Evolutionary conservation across 768 basidiomycete genomes (phyloP).

Genomic region (Boletus sensibilis): DNA sequence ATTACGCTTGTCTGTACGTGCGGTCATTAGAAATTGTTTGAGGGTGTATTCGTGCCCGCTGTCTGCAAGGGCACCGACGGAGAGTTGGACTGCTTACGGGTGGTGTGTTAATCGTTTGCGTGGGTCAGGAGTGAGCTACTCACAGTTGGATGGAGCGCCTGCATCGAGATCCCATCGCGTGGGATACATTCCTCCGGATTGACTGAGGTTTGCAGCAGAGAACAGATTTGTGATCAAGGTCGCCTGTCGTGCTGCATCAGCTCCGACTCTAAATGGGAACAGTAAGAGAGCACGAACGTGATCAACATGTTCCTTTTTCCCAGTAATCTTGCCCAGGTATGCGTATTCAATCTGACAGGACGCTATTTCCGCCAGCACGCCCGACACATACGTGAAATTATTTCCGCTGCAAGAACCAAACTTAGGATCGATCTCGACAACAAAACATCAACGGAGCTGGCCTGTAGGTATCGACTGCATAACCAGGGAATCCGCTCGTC

Average conservation of each 20-base stretch:
- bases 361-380: slow-evolving; percentile 72
- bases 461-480: slow-evolving; percentile 64
- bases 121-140: slow-evolving; percentile 17
- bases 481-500: slow-evolving; percentile 66
- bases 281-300: slow-evolving; percentile 40
- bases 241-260: slow-evolving; percentile 36
- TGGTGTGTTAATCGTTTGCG: neutral
- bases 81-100: slow-evolving; percentile 36
- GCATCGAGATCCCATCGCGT: slow-evolving; percentile 50
- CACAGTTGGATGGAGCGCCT: slow-evolving; percentile 48
- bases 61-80: slow-evolving; percentile 65
- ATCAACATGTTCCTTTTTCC: slow-evolving; percentile 60
- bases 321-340: slow-evolving; percentile 77
- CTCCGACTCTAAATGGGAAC: neutral
- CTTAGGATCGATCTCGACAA: neutral
- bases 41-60: slow-evolving; percentile 77
- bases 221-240: slow-evolving; percentile 48
- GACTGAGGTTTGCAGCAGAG: slow-evolving; percentile 41
- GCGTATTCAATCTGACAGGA: slow-evolving; percentile 82
- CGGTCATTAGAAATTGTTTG: slow-evolving; percentile 68
- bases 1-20: slow-evolving; percentile 55
- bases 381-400: slow-evolving; percentile 14
- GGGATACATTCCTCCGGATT: slow-evolving; percentile 62
- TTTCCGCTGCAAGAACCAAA: neutral
- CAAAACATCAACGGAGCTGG: slow-evolving; percentile 23